Evolutionary conservation across 2,329 filamentous ascomycete species (phyloP).

Genomic region (Colletotrichum simmondsii): DNA sequence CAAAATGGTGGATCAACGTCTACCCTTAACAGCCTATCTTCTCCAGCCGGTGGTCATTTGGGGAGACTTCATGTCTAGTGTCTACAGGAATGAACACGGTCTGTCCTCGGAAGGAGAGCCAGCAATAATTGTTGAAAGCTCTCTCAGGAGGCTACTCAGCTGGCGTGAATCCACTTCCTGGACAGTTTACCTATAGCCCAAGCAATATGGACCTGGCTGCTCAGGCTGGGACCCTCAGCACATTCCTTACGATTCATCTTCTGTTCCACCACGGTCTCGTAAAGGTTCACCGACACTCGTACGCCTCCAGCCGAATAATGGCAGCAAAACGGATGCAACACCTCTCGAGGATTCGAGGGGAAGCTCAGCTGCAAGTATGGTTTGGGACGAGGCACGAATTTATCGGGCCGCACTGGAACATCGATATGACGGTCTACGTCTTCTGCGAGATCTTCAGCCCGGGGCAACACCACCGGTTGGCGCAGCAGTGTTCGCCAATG

Average conservation of each 20-base stretch:
- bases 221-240: slow-evolving; percentile 62
- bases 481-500: slow-evolving; percentile 42
- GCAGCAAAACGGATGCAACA: slow-evolving; percentile 54
- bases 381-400: slow-evolving; percentile 68
- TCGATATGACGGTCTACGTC: slow-evolving; percentile 47
- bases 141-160: slow-evolving; percentile 61
- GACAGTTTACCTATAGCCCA: slow-evolving; percentile 62
- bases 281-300: slow-evolving; percentile 72
- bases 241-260: slow-evolving; percentile 73
- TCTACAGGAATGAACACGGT: slow-evolving; percentile 49
- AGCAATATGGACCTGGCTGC: slow-evolving; percentile 68
- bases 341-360: slow-evolving; percentile 59
- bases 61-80: slow-evolving; percentile 70
- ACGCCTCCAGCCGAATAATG: slow-evolving; percentile 50
- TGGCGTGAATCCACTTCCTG: slow-evolving; percentile 70
- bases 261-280: slow-evolving; percentile 74
- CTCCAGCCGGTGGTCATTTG: slow-evolving; percentile 73
- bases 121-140: slow-evolving; percentile 53
- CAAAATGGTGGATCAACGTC: slow-evolving; percentile 39
- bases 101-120: slow-evolving; percentile 33
- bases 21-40: slow-evolving; percentile 68
- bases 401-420: slow-evolving; percentile 60
- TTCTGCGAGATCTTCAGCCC: slow-evolving; percentile 46
- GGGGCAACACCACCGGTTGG: slow-evolving; percentile 42
- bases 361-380: slow-evolving; percentile 64